Evolutionary conservation across 2,329 filamentous ascomycete genomes (phyloP).

Genomic region (Arthrobotrys sphaeroides): DNA sequence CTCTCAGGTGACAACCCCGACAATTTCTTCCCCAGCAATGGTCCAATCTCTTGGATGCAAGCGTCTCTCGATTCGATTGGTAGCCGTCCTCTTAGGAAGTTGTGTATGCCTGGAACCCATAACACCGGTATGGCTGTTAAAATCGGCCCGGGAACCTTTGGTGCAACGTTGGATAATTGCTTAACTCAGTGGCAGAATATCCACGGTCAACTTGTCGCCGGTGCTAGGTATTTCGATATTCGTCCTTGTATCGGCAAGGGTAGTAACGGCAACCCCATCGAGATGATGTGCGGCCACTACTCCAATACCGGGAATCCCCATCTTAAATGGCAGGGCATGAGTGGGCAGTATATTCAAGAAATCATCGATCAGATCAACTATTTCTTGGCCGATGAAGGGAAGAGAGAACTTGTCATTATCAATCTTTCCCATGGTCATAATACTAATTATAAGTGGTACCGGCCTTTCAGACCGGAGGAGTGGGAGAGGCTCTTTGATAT

Average conservation of each 20-base stretch:
- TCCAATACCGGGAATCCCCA: constrained; percentile 59
- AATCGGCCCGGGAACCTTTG: constrained; percentile 60
- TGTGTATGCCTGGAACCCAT: constrained; percentile 66
- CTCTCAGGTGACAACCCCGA: constrained; percentile 59
- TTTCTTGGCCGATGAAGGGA: constrained; percentile 63
- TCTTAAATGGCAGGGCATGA: constrained; percentile 62
- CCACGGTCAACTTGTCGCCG: constrained; percentile 64
- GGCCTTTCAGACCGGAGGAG: constrained; percentile 61
- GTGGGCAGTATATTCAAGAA: constrained; percentile 63
- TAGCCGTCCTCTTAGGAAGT: constrained; percentile 63
- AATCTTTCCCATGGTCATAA: constrained; percentile 63
- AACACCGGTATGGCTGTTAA: constrained; percentile 66
- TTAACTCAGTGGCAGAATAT: constrained; percentile 64
- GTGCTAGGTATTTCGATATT: constrained; percentile 65
- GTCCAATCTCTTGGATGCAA: constrained; percentile 62
- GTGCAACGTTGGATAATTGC: constrained; percentile 62
- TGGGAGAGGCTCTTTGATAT: constrained; percentile 63
- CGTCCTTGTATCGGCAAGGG: constrained; percentile 62
- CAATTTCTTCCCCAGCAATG: constrained; percentile 60
- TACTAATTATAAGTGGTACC: constrained; percentile 58
- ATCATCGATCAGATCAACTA: constrained; percentile 64
- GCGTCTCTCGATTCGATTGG: constrained; percentile 61
- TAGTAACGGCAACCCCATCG: neutral
- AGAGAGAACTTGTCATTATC: constrained; percentile 63
- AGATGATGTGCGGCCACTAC: constrained; percentile 64